Base-by-base conservation (phyloP, 1,284 basidiomycete species). In the Leccinum griseonigrum region DNA sequence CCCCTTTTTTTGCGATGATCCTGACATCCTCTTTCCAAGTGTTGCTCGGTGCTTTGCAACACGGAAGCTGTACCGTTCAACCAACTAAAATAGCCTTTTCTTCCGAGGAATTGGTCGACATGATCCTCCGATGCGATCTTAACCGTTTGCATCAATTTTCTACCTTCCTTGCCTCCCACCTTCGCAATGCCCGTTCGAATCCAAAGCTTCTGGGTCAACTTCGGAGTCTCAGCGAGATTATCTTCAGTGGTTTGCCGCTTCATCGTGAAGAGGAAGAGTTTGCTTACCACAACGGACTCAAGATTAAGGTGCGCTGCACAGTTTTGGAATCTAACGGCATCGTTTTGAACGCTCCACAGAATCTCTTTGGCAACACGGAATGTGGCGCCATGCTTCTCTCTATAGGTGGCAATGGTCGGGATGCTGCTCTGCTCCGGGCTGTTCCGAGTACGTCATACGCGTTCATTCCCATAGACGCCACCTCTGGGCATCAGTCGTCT, bases 311-410 rank as follows among this genome's bases (percentile, higher is more conserved):
- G 71, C 71, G 78, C 67, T 61, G 18, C n/a, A 54, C 64, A 54
- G 18, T 53, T 64, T 59, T 26, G 40, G 53, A 34, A 55, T 52
- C 13, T 40, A 4, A 22, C 28, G 36, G 16, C 58, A 54, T 62
- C 32, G 26, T 60, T 51, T 56, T 69, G 57, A 68, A 56, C 29
- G 31, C 54, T 46, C 16, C 14, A 34, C 66, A 86, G 83, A 89
- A 89, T 71, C 79, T 87, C 34, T 90, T 89, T 69, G 88, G 88
- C 26, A 88, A 83, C 73, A 90, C 88, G 4, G 89, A 91, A 76
- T 82, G 84, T 64, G 86, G 86, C 54, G 84, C 82, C 3, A 86
- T 87, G 79, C 77, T 90, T 63, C 69, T 85, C 36, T 85, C 86
- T 52, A 65, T 75, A 48, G 80, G 80, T 59, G 81, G 76, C 52